Evolutionary conservation across 1,139 yeast genomes (phyloP), one percentile per base, ranked within the genome.

Genomic region (Geotrichum klebahnii): DNA sequence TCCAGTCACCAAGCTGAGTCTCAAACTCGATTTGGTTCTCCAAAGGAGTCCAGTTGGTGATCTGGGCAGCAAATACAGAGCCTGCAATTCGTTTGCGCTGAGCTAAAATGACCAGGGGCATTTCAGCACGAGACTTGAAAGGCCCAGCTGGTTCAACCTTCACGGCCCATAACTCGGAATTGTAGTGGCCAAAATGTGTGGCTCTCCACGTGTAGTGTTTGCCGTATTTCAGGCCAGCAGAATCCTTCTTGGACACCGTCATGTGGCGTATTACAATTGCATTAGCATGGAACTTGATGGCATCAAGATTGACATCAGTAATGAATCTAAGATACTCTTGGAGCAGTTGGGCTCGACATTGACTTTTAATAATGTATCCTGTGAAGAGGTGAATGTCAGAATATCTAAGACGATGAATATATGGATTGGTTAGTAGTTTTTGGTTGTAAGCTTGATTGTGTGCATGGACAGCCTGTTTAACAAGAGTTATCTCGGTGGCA

Each of bases 401-500:
- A 6, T 38, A 8, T 3, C 19, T 40, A 10, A 38, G 43, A 2
- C 48, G 44, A 23, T 37, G 45, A 4, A n/a, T 23, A 12, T 19
- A n/a, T 4, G 47, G 47, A 5, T 36, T 33, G 10, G 26, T 14
- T 12, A 44, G 31, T 12, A 33, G 22, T 9, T 24, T 24, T 16
- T 24, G 34, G n/a, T 9, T 31, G 33, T 39, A 58, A 10, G 61
- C 55, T 4, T 53, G 51, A 47, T 70, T 70, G 53, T 70, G 73
- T 9, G 55, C 56, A 3, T 59, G 61, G 2, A 70, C 36, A 32
- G 65, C 60, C 4, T 60, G 57, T 19, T 61, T 60, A 3, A 70
- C 63, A 10, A 68, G 46, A 16, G 53, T 48, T 9, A 66, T 54
- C 52, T 70, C 74, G 16, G 49, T 46, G 10, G 60, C 49, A 2